Base-by-base conservation (phyloP, 2,329 filamentous ascomycete species). In the Arthrobotrys megalospora region DNA sequence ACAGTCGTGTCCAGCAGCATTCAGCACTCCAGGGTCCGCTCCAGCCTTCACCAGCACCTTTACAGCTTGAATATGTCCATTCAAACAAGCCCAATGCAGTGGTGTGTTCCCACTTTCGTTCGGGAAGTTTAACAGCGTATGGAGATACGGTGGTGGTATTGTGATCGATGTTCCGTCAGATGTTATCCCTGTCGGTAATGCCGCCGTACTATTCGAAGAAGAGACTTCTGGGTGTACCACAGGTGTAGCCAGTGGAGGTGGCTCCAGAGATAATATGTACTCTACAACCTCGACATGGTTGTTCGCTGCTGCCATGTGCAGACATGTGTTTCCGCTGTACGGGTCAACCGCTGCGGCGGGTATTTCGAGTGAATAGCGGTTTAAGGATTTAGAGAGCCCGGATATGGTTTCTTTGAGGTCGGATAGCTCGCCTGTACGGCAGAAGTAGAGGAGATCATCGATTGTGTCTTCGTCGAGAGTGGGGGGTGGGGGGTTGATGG, bases 281-380 rank as follows among this genome's bases (percentile, higher is more conserved):
- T 82, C 88, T 94, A 93, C 92, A 78, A 89, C 82, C 12, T 67
- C 52, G 34, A 67, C 53, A 83, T 97, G 91, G 0, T 95, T 95
- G 83, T 99, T 99, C 28, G 93, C 96, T 24, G 93, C 91, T 6
- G 94, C 93, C 89, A 96, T 97, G 85, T 99, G 96, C 83, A 98
- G 85, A 55, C 90, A 87, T 66, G 91, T 92, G 80, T 94, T 96
- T 71, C 93, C 92, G 80, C 91, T 92, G 81, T 91, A 89, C 48
- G 90, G 87, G 83, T 97, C 94, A 80, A 90, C 89, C 24, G 92
- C 92, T 12, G 89, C 89, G 62, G 88, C 84, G 55, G 97, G 84
- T 76, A 97, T 88, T 71, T 91, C 88, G 19, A 96, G 85, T 28
- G 87, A 86, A 11, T 88, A 85, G 0, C 75, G 75, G 19, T 78